Evolutionary conservation across 768 basidiomycete species (phyloP).

Genomic region (Suillus decipiens): DNA sequence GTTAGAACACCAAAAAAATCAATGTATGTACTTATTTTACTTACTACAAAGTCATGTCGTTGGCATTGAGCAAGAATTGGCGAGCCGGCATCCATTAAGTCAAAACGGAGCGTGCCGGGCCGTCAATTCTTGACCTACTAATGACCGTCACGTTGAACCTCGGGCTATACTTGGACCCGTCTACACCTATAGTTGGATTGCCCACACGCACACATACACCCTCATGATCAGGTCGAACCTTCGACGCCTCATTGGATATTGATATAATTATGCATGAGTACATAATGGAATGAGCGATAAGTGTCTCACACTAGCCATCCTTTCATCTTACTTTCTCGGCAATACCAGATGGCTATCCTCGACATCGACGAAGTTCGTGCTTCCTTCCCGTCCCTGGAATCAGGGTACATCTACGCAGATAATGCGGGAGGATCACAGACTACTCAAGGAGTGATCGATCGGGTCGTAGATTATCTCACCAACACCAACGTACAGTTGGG

Average conservation of each 20-base stretch:
- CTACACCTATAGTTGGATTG: too few relatives aligned
- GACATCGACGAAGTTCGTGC: constrained; percentile 55
- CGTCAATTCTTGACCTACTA: too few relatives aligned
- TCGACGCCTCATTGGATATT: neutral
- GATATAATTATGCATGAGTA: neutral
- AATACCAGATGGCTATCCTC: constrained; percentile 29
- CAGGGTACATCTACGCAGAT: constrained; percentile 69
- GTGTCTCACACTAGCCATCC: neutral
- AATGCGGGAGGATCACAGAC: constrained; percentile 79
- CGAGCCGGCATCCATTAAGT: too few relatives aligned
- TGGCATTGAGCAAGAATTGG: too few relatives aligned
- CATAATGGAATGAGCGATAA: neutral
- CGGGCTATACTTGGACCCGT: too few relatives aligned
- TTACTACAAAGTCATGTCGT: neutral
- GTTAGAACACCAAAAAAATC: neutral
- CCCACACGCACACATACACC: too few relatives aligned
- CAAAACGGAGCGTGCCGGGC: too few relatives aligned
- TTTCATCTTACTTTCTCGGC: neutral
- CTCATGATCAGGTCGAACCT: neutral
- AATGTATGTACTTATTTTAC: neutral
- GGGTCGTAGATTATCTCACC: constrained; percentile 65
- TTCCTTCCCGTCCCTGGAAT: constrained; percentile 61
- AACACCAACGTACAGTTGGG: constrained; percentile 77
- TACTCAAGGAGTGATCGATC: constrained; percentile 53
- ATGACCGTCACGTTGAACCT: too few relatives aligned